Evolutionary conservation across 148 eudicot genomes (phyloP).

Genomic region (Rhododendron simsii): DNA sequence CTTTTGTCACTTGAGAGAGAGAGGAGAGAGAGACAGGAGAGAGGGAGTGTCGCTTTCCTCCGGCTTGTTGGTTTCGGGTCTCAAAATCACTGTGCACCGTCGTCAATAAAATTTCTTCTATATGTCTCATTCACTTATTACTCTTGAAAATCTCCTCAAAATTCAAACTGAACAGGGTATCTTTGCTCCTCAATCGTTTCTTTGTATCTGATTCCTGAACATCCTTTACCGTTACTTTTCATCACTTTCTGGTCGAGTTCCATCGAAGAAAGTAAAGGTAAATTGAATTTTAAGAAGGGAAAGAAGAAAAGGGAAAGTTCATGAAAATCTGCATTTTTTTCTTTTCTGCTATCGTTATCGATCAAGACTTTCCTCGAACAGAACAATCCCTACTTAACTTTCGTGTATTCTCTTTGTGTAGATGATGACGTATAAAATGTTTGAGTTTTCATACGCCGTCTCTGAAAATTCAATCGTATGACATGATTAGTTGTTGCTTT

Average conservation of each 20-base stretch:
- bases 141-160: too few species aligned
- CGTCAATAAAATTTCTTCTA: too few species aligned
- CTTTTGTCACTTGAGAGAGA: neutral
- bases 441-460: neutral
- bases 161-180: too few species aligned
- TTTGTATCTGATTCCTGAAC: neutral
- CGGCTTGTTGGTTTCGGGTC: too few species aligned
- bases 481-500: neutral
- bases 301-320: neutral
- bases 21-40: neutral
- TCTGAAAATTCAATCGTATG: neutral
- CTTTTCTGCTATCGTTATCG: neutral
- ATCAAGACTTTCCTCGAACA: neutral
- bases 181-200: neutral
- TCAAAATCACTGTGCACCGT: too few species aligned
- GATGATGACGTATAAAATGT: neutral
- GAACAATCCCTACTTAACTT: neutral
- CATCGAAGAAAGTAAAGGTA: neutral
- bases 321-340: neutral
- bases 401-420: neutral
- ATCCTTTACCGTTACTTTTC: neutral
- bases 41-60: neutral
- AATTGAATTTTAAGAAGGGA: neutral
- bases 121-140: too few species aligned
- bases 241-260: neutral